phyloP scores from a whole-genome alignment of 2,329 filamentous ascomycete genomes.

The Aspergillus sp. region DNA sequence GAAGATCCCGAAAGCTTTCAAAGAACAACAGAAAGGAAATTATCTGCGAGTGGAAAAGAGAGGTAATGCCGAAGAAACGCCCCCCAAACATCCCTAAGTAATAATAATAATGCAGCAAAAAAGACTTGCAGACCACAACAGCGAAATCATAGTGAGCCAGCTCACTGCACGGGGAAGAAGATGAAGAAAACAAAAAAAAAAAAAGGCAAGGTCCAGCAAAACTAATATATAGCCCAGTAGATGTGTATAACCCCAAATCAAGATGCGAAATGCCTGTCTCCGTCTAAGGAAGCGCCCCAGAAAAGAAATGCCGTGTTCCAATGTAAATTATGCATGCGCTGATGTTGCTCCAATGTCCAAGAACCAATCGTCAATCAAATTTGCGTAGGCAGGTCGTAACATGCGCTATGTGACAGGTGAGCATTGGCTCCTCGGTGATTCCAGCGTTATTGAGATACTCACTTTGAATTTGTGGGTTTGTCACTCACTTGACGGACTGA shows the following conservation, averaged over 20 bases:
- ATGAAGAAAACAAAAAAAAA: neutral
- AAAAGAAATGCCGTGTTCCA: neutral
- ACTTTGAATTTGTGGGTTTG: neutral
- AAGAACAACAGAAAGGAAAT: neutral
- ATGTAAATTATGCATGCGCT: neutral
- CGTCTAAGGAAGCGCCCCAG: neutral
- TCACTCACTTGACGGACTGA: conserved; percentile 27
- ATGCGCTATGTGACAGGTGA: neutral
- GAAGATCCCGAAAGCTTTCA: neutral
- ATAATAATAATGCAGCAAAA: neutral
- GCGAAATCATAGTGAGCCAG: neutral
- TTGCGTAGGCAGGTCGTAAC: neutral
- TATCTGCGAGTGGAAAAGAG: neutral
- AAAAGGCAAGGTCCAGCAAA: neutral
- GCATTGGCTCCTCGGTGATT: neutral
- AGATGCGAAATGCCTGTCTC: neutral
- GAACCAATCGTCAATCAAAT: neutral
- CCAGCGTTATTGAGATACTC: neutral
- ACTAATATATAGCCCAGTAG: neutral
- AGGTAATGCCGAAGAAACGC: neutral
- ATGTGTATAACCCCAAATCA: neutral
- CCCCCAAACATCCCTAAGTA: neutral
- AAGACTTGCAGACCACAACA: neutral
- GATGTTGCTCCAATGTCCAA: neutral
- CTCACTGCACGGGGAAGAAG: neutral